Evolutionary conservation across 805 yeast species (phyloP).

Genomic region (Kodamaea restingae): DNA sequence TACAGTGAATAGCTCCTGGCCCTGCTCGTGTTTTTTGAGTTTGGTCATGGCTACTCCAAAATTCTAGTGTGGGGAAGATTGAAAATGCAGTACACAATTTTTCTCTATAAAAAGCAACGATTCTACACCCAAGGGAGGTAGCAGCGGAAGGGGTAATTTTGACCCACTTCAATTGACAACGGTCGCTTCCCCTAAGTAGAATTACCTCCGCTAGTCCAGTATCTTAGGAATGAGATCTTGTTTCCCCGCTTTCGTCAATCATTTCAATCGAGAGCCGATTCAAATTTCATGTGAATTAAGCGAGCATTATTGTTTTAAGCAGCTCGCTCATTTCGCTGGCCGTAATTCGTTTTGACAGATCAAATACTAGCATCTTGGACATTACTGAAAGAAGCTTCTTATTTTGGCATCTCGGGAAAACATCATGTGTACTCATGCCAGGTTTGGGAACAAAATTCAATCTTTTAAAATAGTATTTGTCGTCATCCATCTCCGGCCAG

Average conservation of each 20-base stretch:
- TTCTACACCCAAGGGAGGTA: not conserved
- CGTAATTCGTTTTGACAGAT: conserved; percentile 1
- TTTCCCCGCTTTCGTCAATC: too few relatives aligned
- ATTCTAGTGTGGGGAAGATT: not conserved
- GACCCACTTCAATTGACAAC: not conserved
- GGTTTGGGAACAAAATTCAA: conserved; percentile 18
- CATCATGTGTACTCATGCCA: conserved; percentile 14
- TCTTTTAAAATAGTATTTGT: conserved; percentile 26
- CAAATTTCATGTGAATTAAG: too few relatives aligned
- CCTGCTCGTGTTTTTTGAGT: too few relatives aligned
- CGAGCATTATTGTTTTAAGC: too few relatives aligned
- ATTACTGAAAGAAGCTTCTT: not conserved
- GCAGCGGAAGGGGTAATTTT: not conserved
- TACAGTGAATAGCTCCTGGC: too few relatives aligned
- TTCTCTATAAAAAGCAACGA: not conserved
- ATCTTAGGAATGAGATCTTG: too few relatives aligned
- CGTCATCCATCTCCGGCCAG: conserved; percentile 35
- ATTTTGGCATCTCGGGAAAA: conserved; percentile 34
- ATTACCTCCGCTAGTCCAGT: too few relatives aligned
- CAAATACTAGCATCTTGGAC: conserved; percentile 3
- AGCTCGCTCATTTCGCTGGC: not conserved
- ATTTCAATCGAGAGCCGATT: too few relatives aligned
- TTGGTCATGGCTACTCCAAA: not conserved
- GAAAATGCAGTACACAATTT: too few relatives aligned
- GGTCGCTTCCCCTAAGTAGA: too few relatives aligned